Evolutionary conservation across 306 rosid genomes (phyloP), one percentile per base, ranked within the genome.

Genomic region (Phaseolus lunatus): DNA sequence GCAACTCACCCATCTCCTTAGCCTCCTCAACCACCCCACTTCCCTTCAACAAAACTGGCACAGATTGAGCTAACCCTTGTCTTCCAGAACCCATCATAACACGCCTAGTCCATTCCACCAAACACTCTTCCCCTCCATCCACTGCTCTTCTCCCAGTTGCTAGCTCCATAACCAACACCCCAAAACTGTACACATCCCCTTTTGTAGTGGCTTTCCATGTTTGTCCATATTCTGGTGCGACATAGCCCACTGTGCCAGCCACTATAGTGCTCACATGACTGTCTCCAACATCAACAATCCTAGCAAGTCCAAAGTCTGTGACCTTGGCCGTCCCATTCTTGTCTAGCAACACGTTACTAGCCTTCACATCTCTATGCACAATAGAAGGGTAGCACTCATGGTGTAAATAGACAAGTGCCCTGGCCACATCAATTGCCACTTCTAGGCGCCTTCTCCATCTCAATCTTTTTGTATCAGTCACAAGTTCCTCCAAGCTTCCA

Each of bases 231-330:
- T 94, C 97, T 0, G 97, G 96, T 9, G 97, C 98, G 62, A 94
- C 97, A 71, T 94, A 94, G 0, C 98, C 98, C 11, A 94, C 80
- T 10, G 98, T 94, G 26, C 97, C 98, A 0, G 98, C 98, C 37
- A 94, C 93, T 80, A 94, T 76, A 29, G 97, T 94, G 83, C 96
- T 94, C 68, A 94, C 98, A 77, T 94, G 97, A 78, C 90, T 92
- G 52, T 90, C 91, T 49, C 93, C 96, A 5, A 47, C 83, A 76
- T 90, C 88, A 20, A 94, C 90, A 47, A 89, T 68, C 79, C 98
- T 86, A 9, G 98, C 97, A 41, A 94, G 84, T 54, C 97, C 97
- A 18, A 94, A 94, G 54, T 94, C 98, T 14, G 96, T 92, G 9
- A 94, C 95, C 49, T 88, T 81, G 15, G 96, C 98, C 41, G 81